These are phyloP conservation scores for Clausena lansium DNA, from an alignment of 345 rosid genomes.

Conservation along the genomic window DNA sequence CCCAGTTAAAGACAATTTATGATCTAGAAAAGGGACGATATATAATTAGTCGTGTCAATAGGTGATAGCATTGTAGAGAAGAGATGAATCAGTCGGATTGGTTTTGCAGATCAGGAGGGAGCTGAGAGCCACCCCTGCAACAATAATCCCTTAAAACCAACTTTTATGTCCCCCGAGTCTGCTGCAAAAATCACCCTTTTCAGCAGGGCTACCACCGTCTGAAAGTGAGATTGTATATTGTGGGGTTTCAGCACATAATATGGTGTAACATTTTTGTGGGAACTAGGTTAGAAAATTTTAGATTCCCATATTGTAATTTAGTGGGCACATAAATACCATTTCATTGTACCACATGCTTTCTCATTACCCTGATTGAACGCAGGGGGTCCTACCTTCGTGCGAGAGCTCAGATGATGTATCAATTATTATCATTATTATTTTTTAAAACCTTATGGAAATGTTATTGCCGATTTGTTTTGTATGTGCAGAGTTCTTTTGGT, in stretches of 20 bases:
- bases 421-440: background rate
- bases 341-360: constrained; percentile 12
- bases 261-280: constrained; percentile 20
- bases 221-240: constrained; percentile 4
- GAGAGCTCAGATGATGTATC: background rate
- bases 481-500: no score
- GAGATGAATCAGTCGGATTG: constrained; percentile 1
- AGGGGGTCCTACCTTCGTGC: background rate
- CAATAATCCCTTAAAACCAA: background rate
- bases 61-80: constrained; percentile 25
- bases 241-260: background rate
- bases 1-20: constrained; percentile 72
- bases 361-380: background rate
- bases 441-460: background rate
- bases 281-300: constrained; percentile 14
- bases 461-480: background rate
- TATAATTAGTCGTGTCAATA: constrained; percentile 60
- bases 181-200: constrained; percentile 1
- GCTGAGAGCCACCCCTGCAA: background rate
- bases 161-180: background rate
- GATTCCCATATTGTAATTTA: constrained; percentile 27
- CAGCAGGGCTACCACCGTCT: background rate
- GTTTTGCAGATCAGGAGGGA: constrained; percentile 1
- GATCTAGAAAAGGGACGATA: constrained; percentile 95
- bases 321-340: background rate